Evolutionary conservation across 164 flowering plant genomes (phyloP).

Genomic region (Berberis vulgaris): DNA sequence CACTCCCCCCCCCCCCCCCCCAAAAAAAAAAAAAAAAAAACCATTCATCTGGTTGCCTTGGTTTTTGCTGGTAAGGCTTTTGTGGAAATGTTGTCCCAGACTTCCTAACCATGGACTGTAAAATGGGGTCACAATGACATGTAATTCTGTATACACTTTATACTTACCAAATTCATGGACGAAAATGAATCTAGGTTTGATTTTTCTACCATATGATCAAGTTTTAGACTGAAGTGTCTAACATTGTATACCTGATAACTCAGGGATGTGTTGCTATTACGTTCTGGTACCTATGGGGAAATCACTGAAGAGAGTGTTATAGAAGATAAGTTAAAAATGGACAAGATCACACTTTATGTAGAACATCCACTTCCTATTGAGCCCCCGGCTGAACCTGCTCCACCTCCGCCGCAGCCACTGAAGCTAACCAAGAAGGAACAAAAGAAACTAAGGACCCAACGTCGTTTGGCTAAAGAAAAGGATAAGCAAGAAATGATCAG

Average conservation of each 20-base stretch:
- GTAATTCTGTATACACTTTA: too few species aligned
- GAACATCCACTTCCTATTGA: constrained; percentile 97
- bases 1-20: too few species aligned
- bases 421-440: constrained; percentile 92
- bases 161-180: too few species aligned
- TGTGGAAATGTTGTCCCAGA: too few species aligned
- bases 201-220: background rate
- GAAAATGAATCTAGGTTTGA: too few species aligned
- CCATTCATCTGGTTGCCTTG: too few species aligned
- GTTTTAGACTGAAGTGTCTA: constrained; percentile 2
- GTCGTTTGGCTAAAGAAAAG: constrained; percentile 81
- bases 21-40: too few species aligned
- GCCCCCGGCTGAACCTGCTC: constrained; percentile 93
- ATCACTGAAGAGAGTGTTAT: constrained; percentile 22
- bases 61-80: too few species aligned
- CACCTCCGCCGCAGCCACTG: constrained; percentile 94
- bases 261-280: constrained; percentile 76
- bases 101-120: too few species aligned
- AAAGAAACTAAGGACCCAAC: constrained; percentile 92
- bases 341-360: constrained; percentile 71
- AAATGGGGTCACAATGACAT: too few species aligned
- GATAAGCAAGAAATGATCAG: constrained; percentile 96
- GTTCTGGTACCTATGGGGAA: constrained; percentile 46
- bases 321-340: constrained; percentile 50
- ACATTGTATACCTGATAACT: constrained; percentile 7